A percentile compares a stretch with the other conserved stretches of the same genome.
phyloP scores from a whole-genome alignment of 805 yeast species.

The Kazachstania kunashirensis region DNA sequence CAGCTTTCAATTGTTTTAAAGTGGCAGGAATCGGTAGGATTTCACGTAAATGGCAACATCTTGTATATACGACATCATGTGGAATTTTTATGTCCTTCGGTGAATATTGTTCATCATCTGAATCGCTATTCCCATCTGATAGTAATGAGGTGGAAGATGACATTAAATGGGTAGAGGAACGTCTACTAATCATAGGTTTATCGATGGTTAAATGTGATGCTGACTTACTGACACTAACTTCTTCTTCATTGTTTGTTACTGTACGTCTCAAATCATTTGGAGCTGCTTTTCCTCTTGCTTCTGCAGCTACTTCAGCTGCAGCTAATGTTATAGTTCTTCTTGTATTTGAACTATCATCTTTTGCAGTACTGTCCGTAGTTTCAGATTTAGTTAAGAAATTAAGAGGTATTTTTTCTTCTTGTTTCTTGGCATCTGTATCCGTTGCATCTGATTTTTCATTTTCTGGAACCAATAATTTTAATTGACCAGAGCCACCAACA shows the following conservation, averaged over 20 bases:
- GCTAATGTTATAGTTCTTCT: conserved; percentile 28
- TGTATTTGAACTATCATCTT: conserved; percentile 25
- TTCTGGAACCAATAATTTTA: conserved; percentile 33
- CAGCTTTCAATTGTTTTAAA: conserved; percentile 62
- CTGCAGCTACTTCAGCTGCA: conserved; percentile 32
- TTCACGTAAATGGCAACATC: conserved; percentile 89
- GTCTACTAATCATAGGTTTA: conserved; percentile 35
- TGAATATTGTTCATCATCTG: conserved; percentile 21
- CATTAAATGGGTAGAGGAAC: conserved; percentile 20
- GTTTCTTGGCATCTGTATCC: conserved; percentile 7
- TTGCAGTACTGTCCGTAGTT: background rate
- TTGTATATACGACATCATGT: conserved; percentile 70
- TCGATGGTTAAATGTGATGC: conserved; percentile 34
- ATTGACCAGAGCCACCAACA: conserved; percentile 69
- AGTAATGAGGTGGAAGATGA: conserved; percentile 8
- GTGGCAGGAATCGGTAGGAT: conserved; percentile 89
- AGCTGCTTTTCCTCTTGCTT: conserved; percentile 29
- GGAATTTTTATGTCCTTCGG: conserved; percentile 29
- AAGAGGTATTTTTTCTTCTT: conserved; percentile 16
- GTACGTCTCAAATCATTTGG: conserved; percentile 27
- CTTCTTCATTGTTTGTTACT: conserved; percentile 31
- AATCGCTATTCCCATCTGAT: background rate
- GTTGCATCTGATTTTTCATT: conserved; percentile 1
- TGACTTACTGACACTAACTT: conserved; percentile 27
- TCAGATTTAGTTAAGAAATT: conserved; percentile 7